A percentile compares a stretch with the other conserved stretches of the same genome.
These are phyloP conservation scores for Diplodia mutila DNA, from an alignment of 2,329 filamentous ascomycete genomes.

Conservation along the genomic window DNA sequence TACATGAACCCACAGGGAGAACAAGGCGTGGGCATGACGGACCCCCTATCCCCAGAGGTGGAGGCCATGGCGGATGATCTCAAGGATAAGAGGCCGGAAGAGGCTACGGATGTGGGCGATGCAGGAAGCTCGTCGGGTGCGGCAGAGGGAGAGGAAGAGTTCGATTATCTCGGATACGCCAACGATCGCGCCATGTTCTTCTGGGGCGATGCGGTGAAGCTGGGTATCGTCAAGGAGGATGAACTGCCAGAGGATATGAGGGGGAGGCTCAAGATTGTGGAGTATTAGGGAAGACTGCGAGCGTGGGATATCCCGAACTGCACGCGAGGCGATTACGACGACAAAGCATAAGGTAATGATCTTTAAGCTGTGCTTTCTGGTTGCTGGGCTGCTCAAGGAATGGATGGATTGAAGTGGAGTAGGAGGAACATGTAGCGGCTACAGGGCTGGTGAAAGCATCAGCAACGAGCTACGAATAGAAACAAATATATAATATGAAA, in stretches of 20 bases:
- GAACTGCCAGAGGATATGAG: slow-evolving; percentile 74
- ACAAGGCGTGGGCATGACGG: slow-evolving; percentile 11
- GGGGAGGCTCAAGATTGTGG: slow-evolving; percentile 68
- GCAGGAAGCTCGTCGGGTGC: slow-evolving; percentile 28
- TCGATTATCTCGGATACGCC: slow-evolving; percentile 91
- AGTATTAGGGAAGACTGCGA: slow-evolving; percentile 36
- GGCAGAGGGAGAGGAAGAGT: slow-evolving; percentile 65
- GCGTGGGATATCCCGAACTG: too few species aligned
- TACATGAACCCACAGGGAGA: slow-evolving; percentile 16
- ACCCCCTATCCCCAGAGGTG: slow-evolving; percentile 29
- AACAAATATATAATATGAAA: background rate
- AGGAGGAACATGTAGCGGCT: background rate
- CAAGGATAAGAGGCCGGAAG: slow-evolving; percentile 29
- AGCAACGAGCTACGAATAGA: background rate
- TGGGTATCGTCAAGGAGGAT: slow-evolving; percentile 74
- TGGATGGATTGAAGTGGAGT: background rate
- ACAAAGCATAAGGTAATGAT: background rate
- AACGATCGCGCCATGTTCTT: slow-evolving; percentile 92
- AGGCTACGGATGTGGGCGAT: slow-evolving; percentile 43
- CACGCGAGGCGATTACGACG: background rate
- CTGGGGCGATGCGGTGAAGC: slow-evolving; percentile 82
- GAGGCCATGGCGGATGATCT: slow-evolving; percentile 31
- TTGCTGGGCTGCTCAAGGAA: background rate
- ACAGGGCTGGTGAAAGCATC: background rate
- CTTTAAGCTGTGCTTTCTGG: background rate